phyloP scores from a whole-genome alignment of 495 filamentous ascomycete species.

The Daldinia concentrica region DNA sequence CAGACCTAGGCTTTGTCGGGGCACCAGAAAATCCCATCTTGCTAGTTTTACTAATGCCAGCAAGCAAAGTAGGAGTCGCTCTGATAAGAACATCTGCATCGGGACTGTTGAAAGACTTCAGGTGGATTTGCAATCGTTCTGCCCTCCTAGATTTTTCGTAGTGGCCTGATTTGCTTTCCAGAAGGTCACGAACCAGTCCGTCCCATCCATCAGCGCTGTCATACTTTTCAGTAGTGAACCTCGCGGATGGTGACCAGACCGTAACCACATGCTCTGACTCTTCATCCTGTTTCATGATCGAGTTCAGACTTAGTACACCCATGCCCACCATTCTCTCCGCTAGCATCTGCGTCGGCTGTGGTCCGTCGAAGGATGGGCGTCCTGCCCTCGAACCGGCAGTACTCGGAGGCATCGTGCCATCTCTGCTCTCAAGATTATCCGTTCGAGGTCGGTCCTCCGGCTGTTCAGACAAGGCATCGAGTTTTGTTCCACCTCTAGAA shows the following conservation, averaged over 20 bases:
- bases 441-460: slow-evolving; percentile 51
- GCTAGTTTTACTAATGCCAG: slow-evolving; percentile 77
- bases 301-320: slow-evolving; percentile 81
- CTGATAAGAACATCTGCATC: slow-evolving; percentile 84
- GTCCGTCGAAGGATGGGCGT: slow-evolving; percentile 57
- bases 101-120: slow-evolving; percentile 76
- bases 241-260: slow-evolving; percentile 74
- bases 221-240: slow-evolving; percentile 56
- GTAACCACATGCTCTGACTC: slow-evolving; percentile 80
- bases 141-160: slow-evolving; percentile 76
- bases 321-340: slow-evolving; percentile 76
- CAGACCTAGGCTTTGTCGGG: slow-evolving; percentile 84
- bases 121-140: slow-evolving; percentile 77
- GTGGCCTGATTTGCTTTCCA: slow-evolving; percentile 74
- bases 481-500: slow-evolving; percentile 55
- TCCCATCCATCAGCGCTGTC: slow-evolving; percentile 78
- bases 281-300: slow-evolving; percentile 76
- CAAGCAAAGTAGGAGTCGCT: slow-evolving; percentile 86
- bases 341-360: slow-evolving; percentile 48
- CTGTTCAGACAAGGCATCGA: slow-evolving; percentile 61
- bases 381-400: slow-evolving; percentile 62
- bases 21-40: slow-evolving; percentile 97
- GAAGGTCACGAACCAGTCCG: slow-evolving; percentile 74
- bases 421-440: slow-evolving; percentile 50
- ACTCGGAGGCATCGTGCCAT: slow-evolving; percentile 61